A percentile compares a stretch with the other conserved stretches of the same genome.
phyloP scores from a whole-genome alignment of 108 stramenopile species.

The Epipyxis sp. region DNA sequence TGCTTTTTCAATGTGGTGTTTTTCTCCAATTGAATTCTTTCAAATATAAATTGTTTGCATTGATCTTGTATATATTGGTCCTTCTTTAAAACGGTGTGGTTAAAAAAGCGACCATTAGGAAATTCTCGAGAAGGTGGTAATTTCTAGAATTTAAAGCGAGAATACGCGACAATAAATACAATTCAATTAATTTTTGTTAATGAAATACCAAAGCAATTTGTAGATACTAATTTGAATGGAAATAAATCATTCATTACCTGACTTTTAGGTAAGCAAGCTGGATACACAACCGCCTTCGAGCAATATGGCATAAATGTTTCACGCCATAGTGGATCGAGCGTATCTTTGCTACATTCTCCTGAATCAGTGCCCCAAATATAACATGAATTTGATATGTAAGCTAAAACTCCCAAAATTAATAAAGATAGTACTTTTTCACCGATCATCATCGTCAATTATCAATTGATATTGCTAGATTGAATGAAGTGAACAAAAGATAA shows the following conservation, averaged over 20 bases:
- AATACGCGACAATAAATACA: too few species aligned
- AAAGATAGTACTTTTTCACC: too few species aligned
- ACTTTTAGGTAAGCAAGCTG: conserved; percentile 53
- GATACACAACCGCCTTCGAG: conserved; percentile 42
- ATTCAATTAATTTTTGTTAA: too few species aligned
- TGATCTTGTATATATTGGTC: conserved; percentile 50
- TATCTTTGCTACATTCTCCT: conserved; percentile 3
- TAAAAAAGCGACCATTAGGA: conserved; percentile 46
- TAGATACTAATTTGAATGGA: neutral
- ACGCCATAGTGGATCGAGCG: conserved; percentile 25
- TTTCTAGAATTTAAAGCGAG: conserved; percentile 10
- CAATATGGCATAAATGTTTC: conserved; percentile 52
- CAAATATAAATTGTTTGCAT: conserved; percentile 34
- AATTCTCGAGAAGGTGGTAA: conserved; percentile 46
- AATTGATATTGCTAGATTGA: too few species aligned
- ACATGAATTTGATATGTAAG: neutral
- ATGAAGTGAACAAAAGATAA: too few species aligned
- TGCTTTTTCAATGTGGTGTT: conserved; percentile 40
- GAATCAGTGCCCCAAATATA: conserved; percentile 31
- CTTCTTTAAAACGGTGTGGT: conserved; percentile 48
- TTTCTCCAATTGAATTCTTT: conserved; percentile 35
- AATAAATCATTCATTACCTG: conserved; percentile 27
- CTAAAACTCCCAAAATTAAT: neutral
- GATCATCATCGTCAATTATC: too few species aligned
- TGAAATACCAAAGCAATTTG: conserved; percentile 1